Base-by-base conservation (phyloP, 2,329 filamentous ascomycete species). In the Coniochaeta prunicola region DNA sequence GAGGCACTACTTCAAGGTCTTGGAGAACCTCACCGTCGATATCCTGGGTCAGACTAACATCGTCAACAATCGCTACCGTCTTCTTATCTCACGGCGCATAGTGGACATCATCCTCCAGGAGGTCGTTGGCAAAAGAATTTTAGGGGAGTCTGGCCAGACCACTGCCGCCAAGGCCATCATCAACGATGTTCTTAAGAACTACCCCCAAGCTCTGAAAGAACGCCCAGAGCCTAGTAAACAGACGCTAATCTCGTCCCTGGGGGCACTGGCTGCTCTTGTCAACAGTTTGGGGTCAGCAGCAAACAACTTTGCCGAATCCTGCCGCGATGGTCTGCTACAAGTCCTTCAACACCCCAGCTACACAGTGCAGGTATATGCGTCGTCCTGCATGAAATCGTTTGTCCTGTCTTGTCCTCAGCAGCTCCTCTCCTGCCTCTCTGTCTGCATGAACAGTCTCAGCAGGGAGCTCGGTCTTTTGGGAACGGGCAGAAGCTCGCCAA, bases 331-430 rank as follows among this genome's bases (percentile, higher is more conserved):
- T 4, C 77, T 99, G 33, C 78, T 97, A 40, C 92, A 97, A 70
- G 90, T 96, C 6, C 78, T 97, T 28, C 91, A 96, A 66, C 94
- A 99, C 72, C 91, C 92, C 0, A 97, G 91, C 73, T 97, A 97
- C 72, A 94, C 92, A 4, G 94, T 99, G 2, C 94, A 99, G 69
- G 86, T 97, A 3, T 89, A 94, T 67, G 88, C 91, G 1, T 91
- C 94, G 4, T 84, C 90, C 61, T 96, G 92, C 68, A 78, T 97
- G 66, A 91, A 93, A 65, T 85, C 83, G 0, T 94, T 97, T 68
- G 90, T 96, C 0, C 79, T 96, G 48, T 92, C 92, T 15, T 97
- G 92, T 65, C 94, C 94, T 4, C 90, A 96, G 65, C 93, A 97
- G 69, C 83, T 99, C 6, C 77, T 97, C 5, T 90, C 91, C 2